Evolutionary conservation across 2,329 filamentous ascomycete species (phyloP).

Genomic region (Lachnellula suecica): DNA sequence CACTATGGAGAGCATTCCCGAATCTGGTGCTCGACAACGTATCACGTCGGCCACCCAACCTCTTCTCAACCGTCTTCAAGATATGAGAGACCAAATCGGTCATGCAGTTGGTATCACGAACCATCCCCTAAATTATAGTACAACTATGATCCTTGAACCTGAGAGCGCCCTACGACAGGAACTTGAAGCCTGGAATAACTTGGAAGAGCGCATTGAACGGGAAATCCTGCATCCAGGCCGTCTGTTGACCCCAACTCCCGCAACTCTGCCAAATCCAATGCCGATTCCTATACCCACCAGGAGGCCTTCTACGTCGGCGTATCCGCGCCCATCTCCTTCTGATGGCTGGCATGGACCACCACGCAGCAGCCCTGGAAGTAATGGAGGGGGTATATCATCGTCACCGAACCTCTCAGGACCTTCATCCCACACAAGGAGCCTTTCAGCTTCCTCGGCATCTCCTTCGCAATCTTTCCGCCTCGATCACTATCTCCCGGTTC

Average conservation of each 20-base stretch:
- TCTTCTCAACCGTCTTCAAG: slow-evolving; percentile 15
- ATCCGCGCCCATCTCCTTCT: slow-evolving; percentile 2
- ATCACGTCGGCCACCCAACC: slow-evolving; percentile 5
- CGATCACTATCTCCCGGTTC: slow-evolving; percentile 9
- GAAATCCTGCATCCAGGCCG: slow-evolving; percentile 21
- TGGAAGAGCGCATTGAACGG: slow-evolving; percentile 22
- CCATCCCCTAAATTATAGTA: not conserved
- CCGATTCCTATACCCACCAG: slow-evolving; percentile 13
- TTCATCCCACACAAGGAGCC: slow-evolving; percentile 8
- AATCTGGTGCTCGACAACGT: not conserved
- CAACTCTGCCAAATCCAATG: not conserved
- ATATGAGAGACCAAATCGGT: slow-evolving; percentile 18
- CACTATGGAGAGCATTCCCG: slow-evolving; percentile 14
- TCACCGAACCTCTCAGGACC: slow-evolving; percentile 9
- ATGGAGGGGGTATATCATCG: slow-evolving; percentile 6
- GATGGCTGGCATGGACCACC: slow-evolving; percentile 11
- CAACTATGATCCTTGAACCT: slow-evolving; percentile 6
- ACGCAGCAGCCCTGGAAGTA: slow-evolving; percentile 7
- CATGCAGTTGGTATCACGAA: slow-evolving; percentile 19
- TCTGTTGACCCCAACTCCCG: not conserved
- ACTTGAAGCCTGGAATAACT: slow-evolving; percentile 21
- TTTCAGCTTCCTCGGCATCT: slow-evolving; percentile 15
- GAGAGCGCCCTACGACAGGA: slow-evolving; percentile 17
- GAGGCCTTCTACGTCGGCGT: slow-evolving; percentile 2
- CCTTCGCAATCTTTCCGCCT: slow-evolving; percentile 11